Evolutionary conservation across 2,329 filamentous ascomycete genomes (phyloP).

Genomic region (Colletotrichum plurivorum): DNA sequence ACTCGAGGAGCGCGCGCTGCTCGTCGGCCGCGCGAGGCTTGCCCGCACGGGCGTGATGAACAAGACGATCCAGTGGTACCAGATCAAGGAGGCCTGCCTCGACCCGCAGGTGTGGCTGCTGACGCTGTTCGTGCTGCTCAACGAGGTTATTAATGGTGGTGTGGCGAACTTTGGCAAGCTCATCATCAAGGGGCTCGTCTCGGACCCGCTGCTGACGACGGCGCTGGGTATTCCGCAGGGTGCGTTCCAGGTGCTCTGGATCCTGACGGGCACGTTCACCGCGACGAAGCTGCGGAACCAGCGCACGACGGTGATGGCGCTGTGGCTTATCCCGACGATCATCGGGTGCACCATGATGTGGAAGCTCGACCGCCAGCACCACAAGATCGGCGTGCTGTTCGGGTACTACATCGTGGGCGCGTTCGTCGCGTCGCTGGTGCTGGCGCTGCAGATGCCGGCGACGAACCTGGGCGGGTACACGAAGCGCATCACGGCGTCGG

Average conservation of each 20-base stretch:
- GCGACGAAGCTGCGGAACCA: slow-evolving; percentile 65
- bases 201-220: slow-evolving; percentile 56
- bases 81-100: slow-evolving; percentile 61
- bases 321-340: slow-evolving; percentile 66
- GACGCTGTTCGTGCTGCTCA: slow-evolving; percentile 63
- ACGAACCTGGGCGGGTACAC: slow-evolving; percentile 64
- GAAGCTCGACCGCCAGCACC: slow-evolving; percentile 56
- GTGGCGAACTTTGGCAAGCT: slow-evolving; percentile 52
- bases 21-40: slow-evolving; percentile 66
- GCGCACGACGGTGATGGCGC: slow-evolving; percentile 66
- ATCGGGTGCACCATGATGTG: slow-evolving; percentile 64
- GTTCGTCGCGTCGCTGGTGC: slow-evolving; percentile 66
- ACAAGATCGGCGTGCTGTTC: slow-evolving; percentile 62
- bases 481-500: slow-evolving; percentile 60
- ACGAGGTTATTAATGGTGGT: slow-evolving; percentile 63
- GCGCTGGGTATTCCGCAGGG: slow-evolving; percentile 69
- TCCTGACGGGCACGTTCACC: slow-evolving; percentile 66
- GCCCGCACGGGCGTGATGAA: slow-evolving; percentile 63
- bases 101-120: slow-evolving; percentile 74
- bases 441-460: slow-evolving; percentile 67
- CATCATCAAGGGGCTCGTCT: slow-evolving; percentile 51
- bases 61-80: slow-evolving; percentile 60
- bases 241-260: slow-evolving; percentile 66
- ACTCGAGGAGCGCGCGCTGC: slow-evolving; percentile 67
- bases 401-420: slow-evolving; percentile 65